Evolutionary conservation across 2,329 filamentous ascomycete species (phyloP), one percentile per base, ranked within the genome.

Genomic region (Paecilomyces niveus): DNA sequence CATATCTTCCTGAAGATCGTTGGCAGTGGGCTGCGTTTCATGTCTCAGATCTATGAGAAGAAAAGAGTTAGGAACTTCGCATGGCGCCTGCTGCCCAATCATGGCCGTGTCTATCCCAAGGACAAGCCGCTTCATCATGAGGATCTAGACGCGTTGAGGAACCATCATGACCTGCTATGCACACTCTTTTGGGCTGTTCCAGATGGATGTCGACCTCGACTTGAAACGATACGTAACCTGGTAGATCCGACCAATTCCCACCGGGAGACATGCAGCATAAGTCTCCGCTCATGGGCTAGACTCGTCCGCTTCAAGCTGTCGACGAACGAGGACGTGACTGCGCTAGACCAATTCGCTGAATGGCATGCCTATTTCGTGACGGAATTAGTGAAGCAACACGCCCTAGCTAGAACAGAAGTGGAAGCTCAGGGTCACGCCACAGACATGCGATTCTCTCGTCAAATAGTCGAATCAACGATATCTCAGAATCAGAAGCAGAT

Each of bases 141-240:
- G 58, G 83, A 83, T 61, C 70, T 86, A 11, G 78, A 82, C 55
- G 82, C 84, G 1, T 70, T 86, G 53, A 78, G 83, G 54, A 87
- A 86, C 62, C 83, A 87, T 59, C 83, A 85, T 62, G 83, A 86
- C 64, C 73, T 87, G 15, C 75, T 87, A 0, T 83, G 80, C 57
- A 83, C 81, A 3, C 72, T 87, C 13, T 86, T 86, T 66, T 85
- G 78, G 75, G 79, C 78, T 50, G 80, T 81, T 39, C 83, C 84
- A 26, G 70, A 79, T 29, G 73, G 75, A 1, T 80, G 76, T 64
- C 76, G 84, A n/a, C 82, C 82, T 49, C 76, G 79, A 51, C 62
- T 85, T 3, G 74, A 80, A 55, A 72, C 78, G 5, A 76, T 86
- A 54, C 78, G 75, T 29, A 75, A 80, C 56, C 75, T 87, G 5